Conservation (phyloP, 768 basidiomycete species). For the Tylopilus felleus region DNA sequence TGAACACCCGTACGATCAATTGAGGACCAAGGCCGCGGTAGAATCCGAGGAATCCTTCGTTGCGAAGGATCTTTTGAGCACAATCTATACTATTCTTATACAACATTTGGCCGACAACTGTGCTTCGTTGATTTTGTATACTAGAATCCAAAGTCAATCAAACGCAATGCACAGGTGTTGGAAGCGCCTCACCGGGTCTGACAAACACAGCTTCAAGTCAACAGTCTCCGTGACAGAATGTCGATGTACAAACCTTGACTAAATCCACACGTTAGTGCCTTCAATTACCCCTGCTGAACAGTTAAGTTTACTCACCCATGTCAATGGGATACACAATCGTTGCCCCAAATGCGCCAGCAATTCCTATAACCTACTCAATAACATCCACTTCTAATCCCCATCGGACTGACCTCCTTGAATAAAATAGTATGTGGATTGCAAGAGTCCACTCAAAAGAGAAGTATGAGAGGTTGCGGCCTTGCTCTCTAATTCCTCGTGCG, state of each 20-base stretch:
- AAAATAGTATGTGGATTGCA: constrained; percentile 83
- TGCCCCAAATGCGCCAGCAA: constrained; percentile 92
- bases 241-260: constrained; percentile 65
- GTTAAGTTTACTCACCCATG: constrained; percentile 55
- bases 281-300: not conserved
- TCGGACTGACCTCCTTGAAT: constrained; percentile 65
- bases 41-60: constrained; percentile 94
- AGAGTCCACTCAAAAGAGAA: constrained; percentile 53
- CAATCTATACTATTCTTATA: constrained; percentile 98
- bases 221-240: not conserved
- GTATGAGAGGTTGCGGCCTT: constrained; percentile 28
- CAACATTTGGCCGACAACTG: constrained; percentile 92
- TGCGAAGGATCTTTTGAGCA: constrained; percentile 87
- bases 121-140: constrained; percentile 97
- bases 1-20: constrained; percentile 58
- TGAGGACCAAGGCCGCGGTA: constrained; percentile 96
- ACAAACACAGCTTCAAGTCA: constrained; percentile 7
- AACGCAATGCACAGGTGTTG: not conserved
- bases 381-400: not conserved
- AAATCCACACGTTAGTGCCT: constrained; percentile 10
- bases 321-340: constrained; percentile 99
- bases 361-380: constrained; percentile 44
- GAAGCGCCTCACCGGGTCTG: constrained; percentile 54
- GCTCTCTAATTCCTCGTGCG: constrained; percentile 49
- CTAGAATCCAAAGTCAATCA: constrained; percentile 36